Base-by-base conservation (phyloP, 2,329 filamentous ascomycete species). In the Phaeosphaeriaceae sp. region DNA sequence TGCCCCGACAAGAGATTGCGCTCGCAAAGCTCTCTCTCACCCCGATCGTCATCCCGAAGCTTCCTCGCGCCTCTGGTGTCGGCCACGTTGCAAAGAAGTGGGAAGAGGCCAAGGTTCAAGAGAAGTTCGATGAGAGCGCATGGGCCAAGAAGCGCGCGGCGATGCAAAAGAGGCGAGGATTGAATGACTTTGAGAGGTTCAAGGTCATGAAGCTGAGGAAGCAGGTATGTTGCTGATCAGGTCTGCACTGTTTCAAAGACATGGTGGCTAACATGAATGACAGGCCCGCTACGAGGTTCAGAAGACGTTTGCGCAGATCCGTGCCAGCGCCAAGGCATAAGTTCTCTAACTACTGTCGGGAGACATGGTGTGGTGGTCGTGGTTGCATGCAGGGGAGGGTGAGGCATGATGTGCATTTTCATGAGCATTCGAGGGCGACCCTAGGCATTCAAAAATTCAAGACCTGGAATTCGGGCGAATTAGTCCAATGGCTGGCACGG, bases 121-220 rank as follows among this genome's bases (percentile, higher is more conserved):
- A 85, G 77, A 95, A 95, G 84, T 97, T 92, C 89, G 86, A 87
- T 76, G 84, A 90, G 81, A 92, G 86, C 84, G 86, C 86, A 79
- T 96, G 89, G 87, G 91, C 92, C 74, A 94, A 99, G 90, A 92
- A 91, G 86, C 87, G 89, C 76, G 86, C 87, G 69, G 88, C 90
- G 81, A 84, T 85, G 72, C 84, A 90, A 80, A 89, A 90, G 83
- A 89, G 94, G 84, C 89, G 88, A 83, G 86, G 86, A 74, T 84
- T 99, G 67, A 95, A 88, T 81, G 94, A 99, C 86, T 99, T 99
- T 77, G 94, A 99, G 85, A 89, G 94, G 79, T 99, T 97, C 91
- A 97, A 99, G 90, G 94, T 97, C 73, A 85, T 97, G 87, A 88
- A 93, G 81, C 85, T 97, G 82, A 95, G 93, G 89, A 99, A 99